Evolutionary conservation across 2,329 filamentous ascomycete species (phyloP), one percentile per base, ranked within the genome.

Genomic region (Coleophoma crateriformis): DNA sequence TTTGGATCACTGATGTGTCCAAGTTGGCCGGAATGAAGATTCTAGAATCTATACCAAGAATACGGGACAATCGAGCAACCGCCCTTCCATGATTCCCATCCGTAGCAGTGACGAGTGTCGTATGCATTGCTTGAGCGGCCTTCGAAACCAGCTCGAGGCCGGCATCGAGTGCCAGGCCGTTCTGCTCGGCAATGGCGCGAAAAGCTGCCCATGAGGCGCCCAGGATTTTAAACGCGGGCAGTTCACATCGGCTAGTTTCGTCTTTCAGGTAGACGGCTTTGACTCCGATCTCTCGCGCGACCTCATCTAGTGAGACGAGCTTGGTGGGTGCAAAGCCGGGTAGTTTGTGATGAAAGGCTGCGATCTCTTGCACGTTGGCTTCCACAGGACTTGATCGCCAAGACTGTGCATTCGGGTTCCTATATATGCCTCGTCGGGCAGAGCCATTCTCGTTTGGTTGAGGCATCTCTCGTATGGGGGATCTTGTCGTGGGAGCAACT

Each of bases 1-100:
- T 66, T 1, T 68, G 65, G 22, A 72, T 69, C 0, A 84, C 85
- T 1, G 68, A 66, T 6, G 67, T 60, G 41, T 78, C 71, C 72
- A 89, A 80, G 20, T 71, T 73, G 0, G 60, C 60, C 0, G 87
- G 85, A 1, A 90, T 84, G 56, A 80, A 85, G 4, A 91, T 80
- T 14, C 70, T 68, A 0, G 75, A 75, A 0, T 69, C 59, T 0
- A 89, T 65, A 0, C 69, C 72, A 10, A 92, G 67, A 11, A 82
- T 71, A 38, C 67, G 70, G 0, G 77, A 84, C 80, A 91, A 88
- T 7, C 78, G 72, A 0, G 86, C 84, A 1, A 90, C 76, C 0
- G 88, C 87, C 2, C 87, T 72, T 0, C 88, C 88, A 71, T 87
- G 86, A 55, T 92, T 92, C 0, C 88, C 88, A 45, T 89, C 87